Conservation (phyloP, 768 basidiomycete genomes). For the Lactarius evosmus region DNA sequence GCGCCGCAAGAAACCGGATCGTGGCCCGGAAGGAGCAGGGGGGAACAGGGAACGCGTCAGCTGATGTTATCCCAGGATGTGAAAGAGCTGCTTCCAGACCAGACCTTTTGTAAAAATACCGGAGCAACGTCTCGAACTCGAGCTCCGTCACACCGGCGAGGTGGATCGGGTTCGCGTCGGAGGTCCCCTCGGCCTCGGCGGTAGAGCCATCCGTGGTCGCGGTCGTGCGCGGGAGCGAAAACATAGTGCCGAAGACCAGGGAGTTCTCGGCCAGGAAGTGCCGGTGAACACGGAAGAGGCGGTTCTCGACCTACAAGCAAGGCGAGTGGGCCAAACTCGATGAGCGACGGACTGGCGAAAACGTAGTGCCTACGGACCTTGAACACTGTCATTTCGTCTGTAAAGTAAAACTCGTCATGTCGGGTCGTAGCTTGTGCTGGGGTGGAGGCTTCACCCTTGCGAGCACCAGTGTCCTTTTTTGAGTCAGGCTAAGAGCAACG, state of each 20-base stretch:
- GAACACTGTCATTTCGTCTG: conserved; percentile 23
- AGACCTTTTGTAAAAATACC: conserved; percentile 21
- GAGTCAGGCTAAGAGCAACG: background rate
- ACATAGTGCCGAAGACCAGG: conserved; percentile 15
- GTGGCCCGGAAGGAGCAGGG: no score
- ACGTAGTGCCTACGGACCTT: conserved; percentile 13
- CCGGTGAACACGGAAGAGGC: conserved; percentile 24
- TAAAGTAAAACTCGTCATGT: conserved; percentile 25
- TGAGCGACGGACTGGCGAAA: conserved; percentile 1
- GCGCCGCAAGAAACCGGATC: no score
- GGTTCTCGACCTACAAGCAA: conserved; percentile 9
- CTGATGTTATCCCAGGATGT: background rate
- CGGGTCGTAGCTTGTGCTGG: background rate
- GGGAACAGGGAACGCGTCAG: background rate
- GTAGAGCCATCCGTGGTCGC: background rate
- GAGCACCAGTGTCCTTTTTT: conserved; percentile 9
- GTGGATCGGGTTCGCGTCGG: conserved; percentile 18
- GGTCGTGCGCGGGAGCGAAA: conserved; percentile 7
- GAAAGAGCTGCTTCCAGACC: background rate
- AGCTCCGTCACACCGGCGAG: conserved; percentile 16
- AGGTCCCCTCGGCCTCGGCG: conserved; percentile 5
- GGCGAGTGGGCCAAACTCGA: background rate
- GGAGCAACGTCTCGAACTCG: conserved; percentile 23
- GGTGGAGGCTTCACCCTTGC: conserved; percentile 3
- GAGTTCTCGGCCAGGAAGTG: conserved; percentile 23